Percentiles rank a stretch among this genome's conserved stretches.
phyloP scores from a whole-genome alignment of 2,329 filamentous ascomycete species.

The Biscogniauxia mediterranea region DNA sequence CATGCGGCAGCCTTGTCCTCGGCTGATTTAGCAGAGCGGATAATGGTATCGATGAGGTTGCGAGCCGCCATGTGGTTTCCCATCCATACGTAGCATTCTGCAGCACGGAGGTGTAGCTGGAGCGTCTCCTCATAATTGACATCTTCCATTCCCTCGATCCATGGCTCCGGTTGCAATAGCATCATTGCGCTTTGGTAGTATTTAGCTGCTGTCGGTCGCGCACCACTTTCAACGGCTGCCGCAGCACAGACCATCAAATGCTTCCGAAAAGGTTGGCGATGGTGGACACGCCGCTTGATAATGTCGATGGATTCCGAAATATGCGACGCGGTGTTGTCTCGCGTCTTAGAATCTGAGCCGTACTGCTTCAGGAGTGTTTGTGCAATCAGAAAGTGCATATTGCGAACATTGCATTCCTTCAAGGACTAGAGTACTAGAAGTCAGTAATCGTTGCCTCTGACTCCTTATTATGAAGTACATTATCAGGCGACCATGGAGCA shows the following conservation, averaged over 20 bases:
- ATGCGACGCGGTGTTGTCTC: constrained; percentile 76
- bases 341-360: constrained; percentile 55
- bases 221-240: constrained; percentile 76
- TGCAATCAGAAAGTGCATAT: constrained; percentile 91
- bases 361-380: constrained; percentile 76
- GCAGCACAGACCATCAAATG: constrained; percentile 78
- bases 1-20: constrained; percentile 82
- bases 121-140: constrained; percentile 85
- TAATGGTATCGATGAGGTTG: constrained; percentile 66
- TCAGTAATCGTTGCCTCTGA: neutral
- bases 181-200: constrained; percentile 76
- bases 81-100: constrained; percentile 81
- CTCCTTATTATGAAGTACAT: neutral
- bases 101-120: constrained; percentile 72
- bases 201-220: constrained; percentile 75
- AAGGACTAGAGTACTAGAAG: constrained; percentile 44
- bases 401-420: constrained; percentile 64
- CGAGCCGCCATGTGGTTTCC: constrained; percentile 67
- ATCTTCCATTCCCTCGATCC: constrained; percentile 68
- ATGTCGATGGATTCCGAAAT: constrained; percentile 75
- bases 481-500: neutral
- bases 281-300: constrained; percentile 63
- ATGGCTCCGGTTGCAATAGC: constrained; percentile 77
- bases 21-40: constrained; percentile 66
- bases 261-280: constrained; percentile 67